Evolutionary conservation across 306 rosid species (phyloP), one percentile per base, ranked within the genome.

Genomic region (Medicago lupulina): DNA sequence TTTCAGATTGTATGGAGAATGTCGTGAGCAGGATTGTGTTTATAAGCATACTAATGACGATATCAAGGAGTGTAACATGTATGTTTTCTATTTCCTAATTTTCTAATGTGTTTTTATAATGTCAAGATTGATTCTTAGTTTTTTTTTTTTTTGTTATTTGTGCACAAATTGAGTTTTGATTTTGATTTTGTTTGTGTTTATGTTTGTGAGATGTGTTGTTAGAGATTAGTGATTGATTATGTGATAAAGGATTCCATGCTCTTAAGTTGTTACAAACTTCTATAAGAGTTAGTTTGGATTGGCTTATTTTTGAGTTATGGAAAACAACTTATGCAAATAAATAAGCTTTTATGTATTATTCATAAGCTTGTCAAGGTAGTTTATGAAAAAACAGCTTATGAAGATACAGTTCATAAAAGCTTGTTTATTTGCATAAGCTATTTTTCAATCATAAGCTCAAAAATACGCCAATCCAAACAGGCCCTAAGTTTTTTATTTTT

Each of bases 61-160:
- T 79, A 90, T 95, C 85, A 95, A 95, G 83, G 99, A 95, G 88
- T 95, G 98, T 81, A 95, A 95, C 87, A 95, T 92, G 99, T 95
- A 88, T 0, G 95, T 76, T 7, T 61, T 61, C 23, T 23, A 0
- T 23, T 23, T 23, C 28, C 28, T 23, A 1, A 1, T 23, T 23
- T 23, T 23, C 23, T 21, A 21, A 21, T 21, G 23, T 21, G 23
- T 21, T 21, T 21, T 21, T 21, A 21, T 21, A 21, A 21, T 21
- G 23, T 21, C 1, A 21, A 21, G 23, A 21, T 21, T n/a, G n/a
- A n/a, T n/a, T n/a, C n/a, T n/a, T n/a, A n/a, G n/a, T n/a, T n/a
- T n/a, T n/a, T n/a, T n/a, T 23, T 23, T 23, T 25, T 70, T 31
- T 6, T 5, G 13, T 11, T 25, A 75, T 64, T 40, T 9, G 8